These are phyloP conservation scores for Podila verticillata DNA, from an alignment of 192 early-diverging fungal genomes.

Conservation along the genomic window DNA sequence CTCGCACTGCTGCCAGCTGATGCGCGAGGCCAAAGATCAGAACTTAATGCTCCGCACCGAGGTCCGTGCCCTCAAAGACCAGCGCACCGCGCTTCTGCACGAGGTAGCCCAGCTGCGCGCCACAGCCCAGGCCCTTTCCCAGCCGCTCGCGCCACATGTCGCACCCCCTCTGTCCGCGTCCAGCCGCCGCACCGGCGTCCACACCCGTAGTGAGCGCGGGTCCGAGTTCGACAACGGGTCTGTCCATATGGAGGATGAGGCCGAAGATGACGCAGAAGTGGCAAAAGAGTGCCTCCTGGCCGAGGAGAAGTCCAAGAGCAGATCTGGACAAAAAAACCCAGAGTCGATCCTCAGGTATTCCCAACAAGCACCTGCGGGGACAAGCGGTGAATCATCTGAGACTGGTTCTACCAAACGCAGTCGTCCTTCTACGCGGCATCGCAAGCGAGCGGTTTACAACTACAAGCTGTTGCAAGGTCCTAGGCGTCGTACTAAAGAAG, in stretches of 20 bases:
- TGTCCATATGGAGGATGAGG: neutral
- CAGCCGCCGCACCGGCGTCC: neutral
- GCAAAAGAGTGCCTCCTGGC: neutral
- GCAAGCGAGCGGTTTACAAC: neutral
- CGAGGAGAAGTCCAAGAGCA: neutral
- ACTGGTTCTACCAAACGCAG: neutral
- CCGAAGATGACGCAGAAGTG: neutral
- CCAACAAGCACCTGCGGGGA: neutral
- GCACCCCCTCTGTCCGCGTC: neutral
- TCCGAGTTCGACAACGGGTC: neutral
- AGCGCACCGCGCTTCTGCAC: neutral
- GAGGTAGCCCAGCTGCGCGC: neutral
- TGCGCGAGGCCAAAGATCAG: constrained; percentile 14
- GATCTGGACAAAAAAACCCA: neutral
- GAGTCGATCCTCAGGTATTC: neutral
- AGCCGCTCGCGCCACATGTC: too few relatives aligned
- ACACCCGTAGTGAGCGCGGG: neutral
- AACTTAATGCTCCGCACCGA: constrained; percentile 7
- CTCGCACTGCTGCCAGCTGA: constrained; percentile 1
- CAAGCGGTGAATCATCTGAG: neutral
- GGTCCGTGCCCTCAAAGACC: constrained; percentile 4
- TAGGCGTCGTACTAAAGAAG: neutral
- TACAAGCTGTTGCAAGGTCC: neutral
- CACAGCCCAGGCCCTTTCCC: neutral
- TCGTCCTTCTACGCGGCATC: neutral